phyloP scores from a whole-genome alignment of 2,329 filamentous ascomycete species.

The Fusarium equiseti region DNA sequence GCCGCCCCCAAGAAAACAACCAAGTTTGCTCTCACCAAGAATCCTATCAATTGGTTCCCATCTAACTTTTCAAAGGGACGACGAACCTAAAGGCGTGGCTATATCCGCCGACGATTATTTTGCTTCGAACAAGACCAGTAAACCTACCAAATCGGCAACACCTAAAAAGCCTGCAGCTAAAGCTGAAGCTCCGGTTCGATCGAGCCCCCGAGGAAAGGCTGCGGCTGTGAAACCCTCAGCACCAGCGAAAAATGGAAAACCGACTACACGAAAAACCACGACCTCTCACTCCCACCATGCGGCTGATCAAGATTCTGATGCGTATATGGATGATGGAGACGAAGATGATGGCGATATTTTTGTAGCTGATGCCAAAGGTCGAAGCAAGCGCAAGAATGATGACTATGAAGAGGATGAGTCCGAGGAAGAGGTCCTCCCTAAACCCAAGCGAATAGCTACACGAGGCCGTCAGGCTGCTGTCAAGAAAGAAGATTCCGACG shows the following conservation, averaged over 20 bases:
- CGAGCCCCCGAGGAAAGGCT: slow-evolving; percentile 64
- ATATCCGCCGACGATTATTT: slow-evolving; percentile 71
- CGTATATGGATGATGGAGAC: slow-evolving; percentile 75
- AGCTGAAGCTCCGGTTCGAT: slow-evolving; percentile 61
- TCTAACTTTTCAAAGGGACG: slow-evolving; percentile 49
- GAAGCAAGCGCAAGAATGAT: slow-evolving; percentile 76
- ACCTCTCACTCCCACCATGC: slow-evolving; percentile 57
- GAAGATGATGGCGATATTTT: slow-evolving; percentile 85
- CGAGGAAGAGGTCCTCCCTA: slow-evolving; percentile 75
- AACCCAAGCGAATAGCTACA: slow-evolving; percentile 68
- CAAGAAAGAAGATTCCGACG: slow-evolving; percentile 35
- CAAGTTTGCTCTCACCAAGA: slow-evolving; percentile 54
- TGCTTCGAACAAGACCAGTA: slow-evolving; percentile 59
- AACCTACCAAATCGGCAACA: slow-evolving; percentile 53
- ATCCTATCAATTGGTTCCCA: not conserved
- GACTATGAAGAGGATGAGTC: slow-evolving; percentile 80
- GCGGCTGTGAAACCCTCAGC: slow-evolving; percentile 49
- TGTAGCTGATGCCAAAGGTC: slow-evolving; percentile 75
- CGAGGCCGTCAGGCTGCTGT: slow-evolving; percentile 51
- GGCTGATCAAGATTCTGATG: slow-evolving; percentile 65
- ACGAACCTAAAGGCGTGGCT: slow-evolving; percentile 61
- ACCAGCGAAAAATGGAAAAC: slow-evolving; percentile 48
- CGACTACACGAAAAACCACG: slow-evolving; percentile 58
- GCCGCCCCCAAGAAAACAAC: slow-evolving; percentile 66
- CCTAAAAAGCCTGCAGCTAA: slow-evolving; percentile 58